Conservation (phyloP, 768 basidiomycete species). For the Russula lepida region DNA sequence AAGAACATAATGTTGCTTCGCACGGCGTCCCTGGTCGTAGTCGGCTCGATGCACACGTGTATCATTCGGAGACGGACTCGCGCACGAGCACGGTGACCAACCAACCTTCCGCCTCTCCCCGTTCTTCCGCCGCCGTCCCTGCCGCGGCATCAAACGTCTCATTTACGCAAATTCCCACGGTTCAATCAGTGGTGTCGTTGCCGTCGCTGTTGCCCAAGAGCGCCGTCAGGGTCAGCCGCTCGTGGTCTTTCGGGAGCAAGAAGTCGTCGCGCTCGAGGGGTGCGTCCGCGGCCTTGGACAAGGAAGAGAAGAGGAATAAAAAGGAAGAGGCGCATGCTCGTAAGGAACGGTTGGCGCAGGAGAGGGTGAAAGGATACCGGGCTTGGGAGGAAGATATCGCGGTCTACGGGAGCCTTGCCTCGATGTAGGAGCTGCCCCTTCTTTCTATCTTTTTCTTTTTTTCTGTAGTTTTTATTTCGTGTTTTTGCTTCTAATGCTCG, state of each 20-base stretch:
- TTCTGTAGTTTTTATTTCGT: background rate
- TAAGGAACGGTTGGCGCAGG: conserved; percentile 32
- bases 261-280: background rate
- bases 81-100: background rate
- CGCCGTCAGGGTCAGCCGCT: background rate
- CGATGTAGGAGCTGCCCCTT: background rate
- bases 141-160: background rate
- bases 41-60: background rate
- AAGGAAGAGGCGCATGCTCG: conserved; percentile 35
- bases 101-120: background rate
- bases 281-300: background rate
- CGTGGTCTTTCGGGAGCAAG: conserved; percentile 4
- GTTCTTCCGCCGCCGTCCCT: background rate
- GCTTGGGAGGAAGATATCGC: conserved; percentile 20
- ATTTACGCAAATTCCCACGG: background rate
- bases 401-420: conserved; percentile 19
- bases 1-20: background rate
- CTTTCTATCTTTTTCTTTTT: background rate
- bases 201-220: background rate
- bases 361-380: background rate
- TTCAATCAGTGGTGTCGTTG: background rate
- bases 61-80: background rate
- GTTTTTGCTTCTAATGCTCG: background rate
- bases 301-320: conserved; percentile 37
- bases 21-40: background rate